phyloP scores from a whole-genome alignment of 2,329 filamentous ascomycete genomes.

The Arthroderma sp. region DNA sequence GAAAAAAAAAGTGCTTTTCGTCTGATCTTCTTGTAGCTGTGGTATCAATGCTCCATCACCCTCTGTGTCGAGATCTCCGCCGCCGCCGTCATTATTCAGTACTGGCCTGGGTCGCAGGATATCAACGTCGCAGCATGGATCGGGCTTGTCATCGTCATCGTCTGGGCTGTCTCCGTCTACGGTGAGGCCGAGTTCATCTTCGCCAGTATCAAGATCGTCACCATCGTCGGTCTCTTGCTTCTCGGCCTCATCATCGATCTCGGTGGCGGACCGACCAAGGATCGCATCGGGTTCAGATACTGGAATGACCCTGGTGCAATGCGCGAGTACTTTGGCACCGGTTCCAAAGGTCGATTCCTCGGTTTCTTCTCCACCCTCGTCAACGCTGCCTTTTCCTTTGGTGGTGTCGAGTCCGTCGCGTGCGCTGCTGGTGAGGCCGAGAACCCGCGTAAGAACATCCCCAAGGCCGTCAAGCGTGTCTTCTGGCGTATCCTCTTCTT shows the following conservation, averaged over 20 bases:
- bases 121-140: slow-evolving; percentile 32
- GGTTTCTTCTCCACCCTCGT: slow-evolving; percentile 44
- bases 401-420: slow-evolving; percentile 39
- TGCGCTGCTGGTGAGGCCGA: slow-evolving; percentile 45
- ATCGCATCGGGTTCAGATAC: slow-evolving; percentile 53
- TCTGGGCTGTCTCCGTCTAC: slow-evolving; percentile 42
- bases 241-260: slow-evolving; percentile 48
- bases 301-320: slow-evolving; percentile 59
- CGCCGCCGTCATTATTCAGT: slow-evolving; percentile 50
- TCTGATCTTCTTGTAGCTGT: too few relatives aligned
- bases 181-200: slow-evolving; percentile 44
- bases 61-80: slow-evolving; percentile 48
- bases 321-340: slow-evolving; percentile 50
- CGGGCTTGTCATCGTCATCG: slow-evolving; percentile 45
- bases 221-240: slow-evolving; percentile 37
- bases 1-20: too few relatives aligned
- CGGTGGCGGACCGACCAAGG: slow-evolving; percentile 47
- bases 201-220: slow-evolving; percentile 40
- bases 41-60: slow-evolving; percentile 25
- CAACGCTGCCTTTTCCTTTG: slow-evolving; percentile 29
- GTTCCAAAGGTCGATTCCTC: slow-evolving; percentile 50
- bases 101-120: slow-evolving; percentile 38
- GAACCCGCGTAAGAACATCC: slow-evolving; percentile 43
- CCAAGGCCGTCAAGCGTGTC: slow-evolving; percentile 43
- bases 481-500: slow-evolving; percentile 47